Conservation (phyloP, 1,284 basidiomycete species). For the Apiotrichum siamense region DNA sequence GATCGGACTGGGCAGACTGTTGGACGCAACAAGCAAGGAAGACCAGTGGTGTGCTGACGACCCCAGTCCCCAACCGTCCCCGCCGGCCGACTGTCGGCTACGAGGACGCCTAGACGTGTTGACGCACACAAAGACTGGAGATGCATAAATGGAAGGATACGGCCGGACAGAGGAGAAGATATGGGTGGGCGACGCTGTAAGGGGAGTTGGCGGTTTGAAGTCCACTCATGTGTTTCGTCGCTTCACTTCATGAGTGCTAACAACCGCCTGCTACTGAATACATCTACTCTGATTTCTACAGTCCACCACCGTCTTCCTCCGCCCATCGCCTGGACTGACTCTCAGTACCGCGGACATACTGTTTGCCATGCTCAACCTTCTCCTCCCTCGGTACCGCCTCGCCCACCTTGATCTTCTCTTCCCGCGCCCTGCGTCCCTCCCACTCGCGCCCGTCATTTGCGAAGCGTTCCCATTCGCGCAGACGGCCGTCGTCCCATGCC, state of each 20-base stretch:
- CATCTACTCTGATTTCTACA: not conserved
- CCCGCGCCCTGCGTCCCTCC: slow-evolving; percentile 52
- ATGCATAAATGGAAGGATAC: not conserved
- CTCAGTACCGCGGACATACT: not conserved
- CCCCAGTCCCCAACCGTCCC: slow-evolving; percentile 37
- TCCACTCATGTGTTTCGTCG: too few species aligned
- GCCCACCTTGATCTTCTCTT: not conserved
- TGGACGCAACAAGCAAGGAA: too few species aligned
- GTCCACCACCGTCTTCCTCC: not conserved
- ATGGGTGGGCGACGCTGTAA: too few species aligned
- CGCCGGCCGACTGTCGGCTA: slow-evolving; percentile 34
- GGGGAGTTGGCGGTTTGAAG: too few species aligned
- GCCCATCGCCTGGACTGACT: not conserved
- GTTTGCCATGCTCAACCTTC: not conserved
- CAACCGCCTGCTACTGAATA: not conserved
- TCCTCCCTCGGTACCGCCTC: not conserved
- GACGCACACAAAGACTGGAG: not conserved
- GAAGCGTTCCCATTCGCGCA: slow-evolving; percentile 65
- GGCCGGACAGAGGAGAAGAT: too few species aligned
- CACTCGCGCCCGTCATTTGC: slow-evolving; percentile 61
- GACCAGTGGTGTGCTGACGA: not conserved
- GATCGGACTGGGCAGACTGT: too few species aligned
- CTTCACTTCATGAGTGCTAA: too few species aligned
- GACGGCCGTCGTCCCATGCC: slow-evolving; percentile 65
- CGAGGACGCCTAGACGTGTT: slow-evolving; percentile 30